Evolutionary conservation across 768 basidiomycete species (phyloP).

Genomic region (Phylloporus sp.): DNA sequence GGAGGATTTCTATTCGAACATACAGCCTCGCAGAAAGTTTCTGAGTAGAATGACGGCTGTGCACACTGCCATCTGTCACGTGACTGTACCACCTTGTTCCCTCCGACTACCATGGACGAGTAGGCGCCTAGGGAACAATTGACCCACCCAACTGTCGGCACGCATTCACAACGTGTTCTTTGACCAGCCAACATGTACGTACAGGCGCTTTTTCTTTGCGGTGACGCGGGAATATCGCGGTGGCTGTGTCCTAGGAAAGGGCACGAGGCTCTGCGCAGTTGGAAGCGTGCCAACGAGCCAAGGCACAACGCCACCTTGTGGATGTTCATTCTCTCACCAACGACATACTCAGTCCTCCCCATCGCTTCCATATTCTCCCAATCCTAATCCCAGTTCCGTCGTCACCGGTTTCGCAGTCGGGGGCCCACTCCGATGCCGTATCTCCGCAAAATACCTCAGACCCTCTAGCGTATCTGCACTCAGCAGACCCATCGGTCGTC

Average conservation of each 20-base stretch:
- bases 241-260: conserved; percentile 25
- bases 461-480: conserved; percentile 85
- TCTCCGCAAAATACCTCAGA: conserved; percentile 86
- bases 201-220: conserved; percentile 9
- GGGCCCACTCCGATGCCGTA: conserved; percentile 72
- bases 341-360: conserved; percentile 40
- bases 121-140: conserved; percentile 13
- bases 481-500: conserved; percentile 55
- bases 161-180: conserved; percentile 23
- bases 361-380: conserved; percentile 80
- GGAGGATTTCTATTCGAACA: background rate
- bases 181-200: conserved; percentile 16
- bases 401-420: conserved; percentile 18
- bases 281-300: conserved; percentile 23
- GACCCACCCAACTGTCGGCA: background rate
- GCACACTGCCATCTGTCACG: conserved; percentile 18
- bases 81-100: conserved; percentile 6
- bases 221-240: no score
- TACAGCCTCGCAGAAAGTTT: background rate
- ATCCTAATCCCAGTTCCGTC: conserved; percentile 56
- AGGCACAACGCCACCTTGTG: conserved; percentile 16
- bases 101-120: conserved; percentile 18
- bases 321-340: background rate
- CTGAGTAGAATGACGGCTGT: conserved; percentile 9
- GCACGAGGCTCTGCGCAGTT: conserved; percentile 15